phyloP scores from a whole-genome alignment of 2,329 filamentous ascomycete genomes.

The Fusarium musae region DNA sequence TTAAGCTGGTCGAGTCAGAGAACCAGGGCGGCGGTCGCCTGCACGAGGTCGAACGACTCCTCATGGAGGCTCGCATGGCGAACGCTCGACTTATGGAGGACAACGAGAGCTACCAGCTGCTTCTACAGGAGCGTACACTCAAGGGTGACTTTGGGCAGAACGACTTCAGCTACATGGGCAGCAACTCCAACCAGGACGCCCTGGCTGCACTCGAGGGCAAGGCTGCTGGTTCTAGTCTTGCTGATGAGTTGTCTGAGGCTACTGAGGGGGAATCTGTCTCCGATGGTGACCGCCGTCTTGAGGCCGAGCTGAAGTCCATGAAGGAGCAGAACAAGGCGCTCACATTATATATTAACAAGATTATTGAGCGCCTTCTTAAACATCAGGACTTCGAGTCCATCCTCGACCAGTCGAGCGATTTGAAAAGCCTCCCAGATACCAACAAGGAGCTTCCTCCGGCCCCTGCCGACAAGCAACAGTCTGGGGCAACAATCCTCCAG shows the following conservation, averaged over 20 bases:
- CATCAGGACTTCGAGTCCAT: conserved; percentile 97
- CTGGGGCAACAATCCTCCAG: conserved; percentile 63
- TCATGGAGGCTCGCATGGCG: conserved; percentile 93
- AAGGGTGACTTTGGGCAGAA: conserved; percentile 90
- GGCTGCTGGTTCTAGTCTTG: conserved; percentile 69
- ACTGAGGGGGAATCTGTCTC: conserved; percentile 65
- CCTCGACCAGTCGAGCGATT: conserved; percentile 79
- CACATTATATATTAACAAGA: conserved; percentile 98
- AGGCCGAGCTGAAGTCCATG: conserved; percentile 80
- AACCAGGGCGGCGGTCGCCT: conserved; percentile 89
- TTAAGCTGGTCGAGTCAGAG: conserved; percentile 93
- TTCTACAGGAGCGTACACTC: conserved; percentile 93
- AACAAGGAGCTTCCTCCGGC: conserved; percentile 90
- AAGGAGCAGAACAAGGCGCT: conserved; percentile 98
- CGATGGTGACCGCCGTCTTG: conserved; percentile 73
- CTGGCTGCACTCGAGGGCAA: conserved; percentile 72
- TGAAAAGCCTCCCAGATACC: conserved; percentile 58
- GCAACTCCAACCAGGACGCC: conserved; percentile 70
- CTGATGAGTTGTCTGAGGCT: conserved; percentile 85
- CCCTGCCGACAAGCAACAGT: conserved; percentile 51
- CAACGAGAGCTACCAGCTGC: conserved; percentile 96
- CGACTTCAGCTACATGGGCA: conserved; percentile 78
- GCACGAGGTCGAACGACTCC: conserved; percentile 87
- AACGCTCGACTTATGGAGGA: conserved; percentile 98
- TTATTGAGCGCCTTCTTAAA: conserved; percentile 93